Percentiles rank a stretch among this genome's conserved stretches.
phyloP scores from a whole-genome alignment of 768 basidiomycete genomes.

The Trametes gibbosa region DNA sequence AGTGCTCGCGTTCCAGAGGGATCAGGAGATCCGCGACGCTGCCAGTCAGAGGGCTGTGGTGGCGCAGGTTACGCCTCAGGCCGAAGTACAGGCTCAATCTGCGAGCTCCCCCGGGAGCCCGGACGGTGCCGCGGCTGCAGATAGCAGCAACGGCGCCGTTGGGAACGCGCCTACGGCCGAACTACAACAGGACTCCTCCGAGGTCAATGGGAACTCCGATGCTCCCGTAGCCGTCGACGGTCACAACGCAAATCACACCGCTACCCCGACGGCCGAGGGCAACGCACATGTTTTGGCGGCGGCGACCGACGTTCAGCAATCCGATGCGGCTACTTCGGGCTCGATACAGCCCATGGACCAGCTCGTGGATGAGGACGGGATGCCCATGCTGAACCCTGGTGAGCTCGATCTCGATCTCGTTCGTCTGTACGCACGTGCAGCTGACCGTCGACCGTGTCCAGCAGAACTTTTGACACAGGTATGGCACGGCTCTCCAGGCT shows the following conservation, averaged over 20 bases:
- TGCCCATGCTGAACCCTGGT: conserved; percentile 70
- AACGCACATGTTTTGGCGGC: conserved; percentile 4
- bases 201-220: no score
- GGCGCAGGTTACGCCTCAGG: neutral
- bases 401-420: conserved; percentile 19
- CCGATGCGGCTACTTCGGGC: conserved; percentile 9
- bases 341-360: conserved; percentile 47
- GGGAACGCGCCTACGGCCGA: neutral
- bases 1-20: conserved; percentile 33
- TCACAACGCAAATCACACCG: neutral
- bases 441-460: conserved; percentile 20
- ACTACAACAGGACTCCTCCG: no score
- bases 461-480: conserved; percentile 68
- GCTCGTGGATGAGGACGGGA: conserved; percentile 61
- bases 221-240: no score
- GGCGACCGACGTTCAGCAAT: conserved; percentile 2
- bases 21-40: conserved; percentile 26
- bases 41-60: neutral
- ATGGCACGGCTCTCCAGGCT: conserved; percentile 19
- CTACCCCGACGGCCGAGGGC: neutral
- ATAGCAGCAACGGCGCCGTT: neutral
- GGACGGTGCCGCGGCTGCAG: neutral
- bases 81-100: neutral
- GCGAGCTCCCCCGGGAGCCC: neutral
- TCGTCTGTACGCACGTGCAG: neutral